A percentile compares a stretch with the other conserved stretches of the same genome.
Conservation (phyloP, 148 eudicot species). For the Camellia japonica region DNA sequence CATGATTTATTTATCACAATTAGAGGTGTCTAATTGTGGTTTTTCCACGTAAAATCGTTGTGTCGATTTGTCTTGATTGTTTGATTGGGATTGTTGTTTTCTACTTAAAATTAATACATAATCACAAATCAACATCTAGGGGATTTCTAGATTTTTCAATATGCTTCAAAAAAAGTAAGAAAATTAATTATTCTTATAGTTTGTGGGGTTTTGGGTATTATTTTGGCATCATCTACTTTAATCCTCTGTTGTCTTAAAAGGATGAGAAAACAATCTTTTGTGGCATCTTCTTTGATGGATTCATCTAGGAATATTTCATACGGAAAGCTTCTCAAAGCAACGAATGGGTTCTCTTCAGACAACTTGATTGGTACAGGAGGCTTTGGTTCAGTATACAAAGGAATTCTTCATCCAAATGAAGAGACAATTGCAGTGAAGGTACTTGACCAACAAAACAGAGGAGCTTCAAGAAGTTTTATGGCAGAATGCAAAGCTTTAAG, state of each 20-base stretch:
- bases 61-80: too few species aligned
- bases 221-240: neutral
- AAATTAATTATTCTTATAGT: neutral
- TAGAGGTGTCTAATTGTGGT: too few species aligned
- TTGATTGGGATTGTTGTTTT: too few species aligned
- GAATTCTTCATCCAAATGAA: constrained; percentile 6
- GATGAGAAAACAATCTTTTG: neutral
- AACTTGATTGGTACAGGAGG: constrained; percentile 28
- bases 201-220: constrained; percentile 1
- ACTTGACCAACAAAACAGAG: constrained; percentile 21
- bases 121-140: too few species aligned
- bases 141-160: too few species aligned
- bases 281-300: neutral
- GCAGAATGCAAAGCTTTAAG: constrained; percentile 18
- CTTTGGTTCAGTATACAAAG: constrained; percentile 26
- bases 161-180: constrained; percentile 1
- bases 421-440: constrained; percentile 28
- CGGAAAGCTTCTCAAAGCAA: constrained; percentile 17
- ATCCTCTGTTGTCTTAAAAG: neutral
- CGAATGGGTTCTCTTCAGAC: constrained; percentile 25
- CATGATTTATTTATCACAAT: too few species aligned
- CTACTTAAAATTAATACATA: too few species aligned
- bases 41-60: too few species aligned
- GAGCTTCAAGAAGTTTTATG: constrained; percentile 19
- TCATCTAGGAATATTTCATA: constrained; percentile 16